These are phyloP conservation scores for Kandelia obovata DNA, from an alignment of 345 rosid genomes.

Conservation along the genomic window DNA sequence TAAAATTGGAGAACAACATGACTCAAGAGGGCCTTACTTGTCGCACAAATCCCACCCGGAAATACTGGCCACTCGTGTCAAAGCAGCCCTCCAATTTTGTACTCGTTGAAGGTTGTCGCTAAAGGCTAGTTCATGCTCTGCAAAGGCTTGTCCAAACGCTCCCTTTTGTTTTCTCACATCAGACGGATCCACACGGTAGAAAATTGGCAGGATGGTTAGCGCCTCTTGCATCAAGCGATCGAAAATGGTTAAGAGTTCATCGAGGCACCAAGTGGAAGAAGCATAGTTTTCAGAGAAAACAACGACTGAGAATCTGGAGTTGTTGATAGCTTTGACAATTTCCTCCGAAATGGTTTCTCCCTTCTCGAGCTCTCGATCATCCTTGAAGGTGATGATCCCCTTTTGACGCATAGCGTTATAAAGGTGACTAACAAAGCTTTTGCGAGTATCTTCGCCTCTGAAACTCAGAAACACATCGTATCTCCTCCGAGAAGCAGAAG, in stretches of 20 bases:
- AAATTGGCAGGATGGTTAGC: conserved; percentile 5
- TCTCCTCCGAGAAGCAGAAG: not conserved
- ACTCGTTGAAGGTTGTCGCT: not conserved
- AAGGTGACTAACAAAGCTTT: conserved; percentile 8
- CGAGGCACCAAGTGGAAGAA: conserved; percentile 9
- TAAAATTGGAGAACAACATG: not conserved
- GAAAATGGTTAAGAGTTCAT: conserved; percentile 12
- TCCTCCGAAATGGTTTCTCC: conserved; percentile 4
- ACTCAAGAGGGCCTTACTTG: not conserved
- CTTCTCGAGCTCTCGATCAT: not conserved
- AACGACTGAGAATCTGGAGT: conserved; percentile 1
- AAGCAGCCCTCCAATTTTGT: conserved; percentile 6
- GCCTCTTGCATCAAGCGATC: too few species aligned
- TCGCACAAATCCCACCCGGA: conserved; percentile 2
- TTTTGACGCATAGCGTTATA: conserved; percentile 1
- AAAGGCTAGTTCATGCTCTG: not conserved
- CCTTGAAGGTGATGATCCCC: conserved; percentile 11
- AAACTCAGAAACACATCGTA: conserved; percentile 17
- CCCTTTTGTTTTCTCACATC: conserved; percentile 6
- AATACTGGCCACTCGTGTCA: not conserved
- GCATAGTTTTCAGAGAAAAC: conserved; percentile 14
- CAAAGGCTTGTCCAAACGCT: conserved; percentile 4
- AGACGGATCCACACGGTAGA: conserved; percentile 14
- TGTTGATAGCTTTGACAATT: not conserved
- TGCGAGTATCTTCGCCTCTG: conserved; percentile 9